phyloP scores from a whole-genome alignment of 2,329 filamentous ascomycete species.

The Colletotrichum sidae region DNA sequence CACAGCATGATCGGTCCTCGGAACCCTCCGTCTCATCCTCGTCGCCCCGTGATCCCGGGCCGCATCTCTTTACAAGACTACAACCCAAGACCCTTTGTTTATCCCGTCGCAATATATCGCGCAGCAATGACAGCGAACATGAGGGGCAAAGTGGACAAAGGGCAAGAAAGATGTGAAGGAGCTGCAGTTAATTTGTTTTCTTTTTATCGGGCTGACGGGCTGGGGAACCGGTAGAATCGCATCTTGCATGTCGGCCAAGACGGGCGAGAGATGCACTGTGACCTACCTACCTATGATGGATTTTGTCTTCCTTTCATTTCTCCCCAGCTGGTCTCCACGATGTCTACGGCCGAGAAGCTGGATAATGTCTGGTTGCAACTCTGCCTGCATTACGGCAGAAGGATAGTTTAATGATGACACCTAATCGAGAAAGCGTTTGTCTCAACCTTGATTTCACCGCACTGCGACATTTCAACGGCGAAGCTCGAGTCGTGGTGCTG shows the following conservation, averaged over 20 bases:
- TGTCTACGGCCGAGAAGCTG: conserved; percentile 25
- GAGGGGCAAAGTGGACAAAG: conserved; percentile 8
- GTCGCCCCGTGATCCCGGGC: not conserved
- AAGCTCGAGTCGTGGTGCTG: conserved; percentile 15
- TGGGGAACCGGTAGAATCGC: conserved; percentile 6
- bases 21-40: not conserved
- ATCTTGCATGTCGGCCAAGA: conserved; percentile 13
- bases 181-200: conserved; percentile 1
- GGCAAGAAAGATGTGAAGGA: not conserved
- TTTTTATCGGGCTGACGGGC: conserved; percentile 23
- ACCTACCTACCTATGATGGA: conserved; percentile 4
- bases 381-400: conserved; percentile 14
- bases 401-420: conserved; percentile 26
- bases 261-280: conserved; percentile 3
- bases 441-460: conserved; percentile 19
- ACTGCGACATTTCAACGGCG: conserved; percentile 30
- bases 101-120: conserved; percentile 9
- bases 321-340: not conserved
- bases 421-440: conserved; percentile 28
- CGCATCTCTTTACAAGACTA: not conserved
- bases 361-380: conserved; percentile 7
- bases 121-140: conserved; percentile 26
- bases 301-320: no score
- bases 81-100: not conserved
- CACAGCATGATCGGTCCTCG: conserved; percentile 21